A percentile compares a stretch with the other conserved stretches of the same genome.
Evolutionary conservation across 2,329 filamentous ascomycete genomes (phyloP).

Genomic region (Hypoxylon sp.): DNA sequence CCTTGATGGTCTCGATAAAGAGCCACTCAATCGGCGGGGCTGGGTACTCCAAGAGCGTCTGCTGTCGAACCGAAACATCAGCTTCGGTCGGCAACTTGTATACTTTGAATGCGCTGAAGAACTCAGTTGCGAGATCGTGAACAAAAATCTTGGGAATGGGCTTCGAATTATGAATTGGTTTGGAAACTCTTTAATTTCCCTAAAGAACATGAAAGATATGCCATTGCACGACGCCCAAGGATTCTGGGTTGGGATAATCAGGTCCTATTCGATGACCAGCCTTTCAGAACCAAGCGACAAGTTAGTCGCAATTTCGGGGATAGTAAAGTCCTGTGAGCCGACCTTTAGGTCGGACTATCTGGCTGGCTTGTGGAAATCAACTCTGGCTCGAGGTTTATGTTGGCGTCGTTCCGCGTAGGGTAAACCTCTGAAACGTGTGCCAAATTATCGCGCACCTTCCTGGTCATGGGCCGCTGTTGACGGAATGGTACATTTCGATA

Average conservation of each 20-base stretch:
- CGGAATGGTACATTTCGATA: no score
- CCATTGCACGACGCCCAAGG: not conserved
- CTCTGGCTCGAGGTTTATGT: no score
- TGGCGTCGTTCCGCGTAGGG: no score
- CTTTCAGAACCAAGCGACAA: not conserved
- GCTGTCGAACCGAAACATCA: conserved; percentile 15
- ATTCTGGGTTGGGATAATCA: conserved; percentile 1
- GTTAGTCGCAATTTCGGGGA: no score
- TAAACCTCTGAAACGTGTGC: no score
- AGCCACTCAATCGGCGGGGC: conserved; percentile 11
- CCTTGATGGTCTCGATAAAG: not conserved
- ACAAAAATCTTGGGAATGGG: no score
- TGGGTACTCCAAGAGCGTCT: conserved; percentile 25
- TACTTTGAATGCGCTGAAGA: conserved; percentile 23
- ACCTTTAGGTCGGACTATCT: no score
- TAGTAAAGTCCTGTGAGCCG: no score
- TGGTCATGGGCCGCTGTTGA: no score
- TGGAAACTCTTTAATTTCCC: not conserved
- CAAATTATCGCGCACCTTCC: no score
- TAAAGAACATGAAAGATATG: not conserved
- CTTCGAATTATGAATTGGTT: no score
- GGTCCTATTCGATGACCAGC: not conserved
- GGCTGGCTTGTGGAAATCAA: no score
- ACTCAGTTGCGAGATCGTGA: conserved; percentile 1
- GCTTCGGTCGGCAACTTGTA: conserved; percentile 10